phyloP scores from a whole-genome alignment of 768 basidiomycete genomes.

The Chalciporus piperatus region DNA sequence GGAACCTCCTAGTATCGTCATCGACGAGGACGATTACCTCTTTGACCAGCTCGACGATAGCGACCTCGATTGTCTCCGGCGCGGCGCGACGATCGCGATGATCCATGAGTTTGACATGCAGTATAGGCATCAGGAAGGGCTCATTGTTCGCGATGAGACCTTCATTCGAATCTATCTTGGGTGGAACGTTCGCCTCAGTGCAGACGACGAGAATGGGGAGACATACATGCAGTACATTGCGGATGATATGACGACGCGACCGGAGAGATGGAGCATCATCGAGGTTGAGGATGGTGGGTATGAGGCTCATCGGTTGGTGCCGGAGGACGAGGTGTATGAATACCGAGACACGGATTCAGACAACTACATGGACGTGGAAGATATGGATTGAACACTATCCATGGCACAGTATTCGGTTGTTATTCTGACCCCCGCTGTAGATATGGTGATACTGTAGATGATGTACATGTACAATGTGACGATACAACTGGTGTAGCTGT shows the following conservation, averaged over 20 bases:
- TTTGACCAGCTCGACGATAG: slow-evolving; percentile 35
- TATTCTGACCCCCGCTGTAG: neutral
- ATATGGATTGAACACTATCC: slow-evolving; percentile 5
- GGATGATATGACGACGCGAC: slow-evolving; percentile 39
- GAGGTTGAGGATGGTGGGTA: slow-evolving; percentile 38
- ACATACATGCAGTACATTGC: slow-evolving; percentile 39
- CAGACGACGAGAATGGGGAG: slow-evolving; percentile 40
- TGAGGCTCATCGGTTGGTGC: slow-evolving; percentile 42
- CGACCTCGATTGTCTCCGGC: slow-evolving; percentile 46
- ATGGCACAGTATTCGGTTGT: neutral
- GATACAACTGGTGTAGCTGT: too few relatives aligned
- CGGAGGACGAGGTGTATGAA: slow-evolving; percentile 32
- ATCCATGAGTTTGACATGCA: slow-evolving; percentile 51
- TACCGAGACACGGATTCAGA: slow-evolving; percentile 41
- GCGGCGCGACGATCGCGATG: slow-evolving; percentile 61
- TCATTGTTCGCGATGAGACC: slow-evolving; percentile 43
- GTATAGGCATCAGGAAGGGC: slow-evolving; percentile 54
- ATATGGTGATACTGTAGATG: neutral
- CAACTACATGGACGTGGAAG: slow-evolving; percentile 33
- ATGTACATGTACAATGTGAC: slow-evolving; percentile 15
- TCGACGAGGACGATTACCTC: slow-evolving; percentile 35
- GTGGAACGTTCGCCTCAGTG: slow-evolving; percentile 59
- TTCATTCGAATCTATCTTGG: slow-evolving; percentile 57
- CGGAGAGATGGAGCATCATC: slow-evolving; percentile 43
- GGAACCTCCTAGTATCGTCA: slow-evolving; percentile 50